Evolutionary conservation across 2,329 filamentous ascomycete species (phyloP).

Genomic region (Colletotrichum viniferum): DNA sequence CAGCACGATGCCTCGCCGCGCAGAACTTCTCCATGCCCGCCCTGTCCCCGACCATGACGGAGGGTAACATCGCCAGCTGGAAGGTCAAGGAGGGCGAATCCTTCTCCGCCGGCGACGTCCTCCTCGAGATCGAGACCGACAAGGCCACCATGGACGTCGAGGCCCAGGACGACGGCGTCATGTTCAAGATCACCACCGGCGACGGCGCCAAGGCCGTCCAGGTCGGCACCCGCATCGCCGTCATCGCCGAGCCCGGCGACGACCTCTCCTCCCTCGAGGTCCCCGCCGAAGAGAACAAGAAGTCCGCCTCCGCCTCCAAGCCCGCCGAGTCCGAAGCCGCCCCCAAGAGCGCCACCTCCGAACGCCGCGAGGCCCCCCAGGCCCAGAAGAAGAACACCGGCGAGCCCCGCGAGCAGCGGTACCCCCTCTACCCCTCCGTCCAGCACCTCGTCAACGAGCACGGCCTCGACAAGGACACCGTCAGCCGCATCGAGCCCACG

Average conservation of each 20-base stretch:
- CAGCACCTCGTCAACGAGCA: slow-evolving; percentile 80
- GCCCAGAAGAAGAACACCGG: slow-evolving; percentile 32
- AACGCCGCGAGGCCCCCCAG: slow-evolving; percentile 16
- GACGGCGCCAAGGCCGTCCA: slow-evolving; percentile 79
- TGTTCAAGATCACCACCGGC: slow-evolving; percentile 79
- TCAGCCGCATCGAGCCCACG: slow-evolving; percentile 82
- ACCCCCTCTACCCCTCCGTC: slow-evolving; percentile 84
- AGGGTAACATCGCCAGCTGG: slow-evolving; percentile 87
- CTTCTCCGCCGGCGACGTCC: slow-evolving; percentile 82
- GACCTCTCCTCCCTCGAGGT: slow-evolving; percentile 77
- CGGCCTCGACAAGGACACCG: slow-evolving; percentile 74
- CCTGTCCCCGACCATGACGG: slow-evolving; percentile 91
- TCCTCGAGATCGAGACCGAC: slow-evolving; percentile 92
- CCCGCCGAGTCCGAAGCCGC: slow-evolving; percentile 27
- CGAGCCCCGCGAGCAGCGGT: slow-evolving; percentile 64
- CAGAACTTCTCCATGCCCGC: slow-evolving; percentile 93
- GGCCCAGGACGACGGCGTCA: slow-evolving; percentile 85
- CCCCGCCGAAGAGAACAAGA: slow-evolving; percentile 66
- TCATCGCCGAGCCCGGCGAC: slow-evolving; percentile 82
- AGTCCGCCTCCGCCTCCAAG: slow-evolving; percentile 42
- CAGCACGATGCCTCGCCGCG: slow-evolving; percentile 69
- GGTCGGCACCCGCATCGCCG: slow-evolving; percentile 82
- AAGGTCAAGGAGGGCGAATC: slow-evolving; percentile 86
- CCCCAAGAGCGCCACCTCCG: slow-evolving; percentile 21
- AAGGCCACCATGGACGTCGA: slow-evolving; percentile 96